These are phyloP conservation scores for Penstemon barbatus DNA, from an alignment of 257 asterid genomes.

Conservation along the genomic window DNA sequence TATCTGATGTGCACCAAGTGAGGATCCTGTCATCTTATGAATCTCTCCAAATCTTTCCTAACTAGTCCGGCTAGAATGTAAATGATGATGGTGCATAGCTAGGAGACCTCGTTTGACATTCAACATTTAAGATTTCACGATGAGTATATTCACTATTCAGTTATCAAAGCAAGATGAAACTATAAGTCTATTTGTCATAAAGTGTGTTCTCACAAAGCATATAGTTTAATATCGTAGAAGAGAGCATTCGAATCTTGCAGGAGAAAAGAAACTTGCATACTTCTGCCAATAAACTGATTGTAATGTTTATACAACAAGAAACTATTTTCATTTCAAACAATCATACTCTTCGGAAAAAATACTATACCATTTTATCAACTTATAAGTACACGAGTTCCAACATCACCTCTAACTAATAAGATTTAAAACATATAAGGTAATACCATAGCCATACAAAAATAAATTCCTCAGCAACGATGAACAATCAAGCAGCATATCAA, in stretches of 20 bases:
- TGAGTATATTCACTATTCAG: too few species aligned
- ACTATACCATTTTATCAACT: neutral
- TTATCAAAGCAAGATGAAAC: neutral
- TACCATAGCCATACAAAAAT: neutral
- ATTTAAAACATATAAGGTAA: neutral
- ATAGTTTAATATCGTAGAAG: neutral
- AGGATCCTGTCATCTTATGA: too few species aligned
- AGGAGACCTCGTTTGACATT: too few species aligned
- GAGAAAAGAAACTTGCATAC: slow-evolving; percentile 13
- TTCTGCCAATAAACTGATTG: slow-evolving; percentile 16
- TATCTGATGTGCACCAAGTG: neutral
- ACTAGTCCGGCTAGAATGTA: too few species aligned
- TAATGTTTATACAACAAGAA: neutral
- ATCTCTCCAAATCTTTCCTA: too few species aligned
- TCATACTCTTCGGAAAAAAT: neutral
- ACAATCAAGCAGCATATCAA: slow-evolving; percentile 8
- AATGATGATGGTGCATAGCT: too few species aligned
- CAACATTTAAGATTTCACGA: neutral
- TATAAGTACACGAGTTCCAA: neutral
- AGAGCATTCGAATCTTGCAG: neutral
- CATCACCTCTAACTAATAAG: too few species aligned
- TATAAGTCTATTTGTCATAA: neutral
- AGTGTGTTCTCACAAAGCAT: neutral
- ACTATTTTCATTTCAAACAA: neutral
- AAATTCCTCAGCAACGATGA: slow-evolving; percentile 1